phyloP scores from a whole-genome alignment of 306 rosid species.

The Rubus parviflorus region DNA sequence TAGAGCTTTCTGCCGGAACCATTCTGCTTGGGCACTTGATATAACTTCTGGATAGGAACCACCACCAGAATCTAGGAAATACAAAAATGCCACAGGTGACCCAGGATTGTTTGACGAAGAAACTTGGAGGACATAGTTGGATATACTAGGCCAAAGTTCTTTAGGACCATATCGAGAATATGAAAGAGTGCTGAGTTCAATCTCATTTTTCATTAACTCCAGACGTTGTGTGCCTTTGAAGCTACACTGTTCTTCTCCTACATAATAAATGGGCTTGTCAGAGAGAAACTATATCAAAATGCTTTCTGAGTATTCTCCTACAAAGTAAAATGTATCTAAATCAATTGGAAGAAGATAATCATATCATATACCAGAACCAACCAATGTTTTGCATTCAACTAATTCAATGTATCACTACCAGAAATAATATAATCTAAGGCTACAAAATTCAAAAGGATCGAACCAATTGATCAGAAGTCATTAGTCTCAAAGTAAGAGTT shows the following conservation, averaged over 20 bases:
- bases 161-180: slow-evolving; percentile 61
- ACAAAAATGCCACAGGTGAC: slow-evolving; percentile 58
- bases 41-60: slow-evolving; percentile 83
- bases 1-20: slow-evolving; percentile 56
- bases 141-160: slow-evolving; percentile 79
- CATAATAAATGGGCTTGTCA: slow-evolving; percentile 2
- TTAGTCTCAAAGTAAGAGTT: background rate
- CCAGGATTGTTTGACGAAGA: slow-evolving; percentile 42
- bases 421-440: background rate
- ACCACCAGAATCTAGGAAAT: slow-evolving; percentile 93
- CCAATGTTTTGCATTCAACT: background rate
- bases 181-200: slow-evolving; percentile 40
- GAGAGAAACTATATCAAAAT: background rate
- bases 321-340: background rate
- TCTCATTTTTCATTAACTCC: slow-evolving; percentile 61
- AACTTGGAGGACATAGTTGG: slow-evolving; percentile 66
- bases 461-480: background rate
- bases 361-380: background rate
- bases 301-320: background rate
- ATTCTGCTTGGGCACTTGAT: slow-evolving; percentile 62
- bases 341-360: background rate
- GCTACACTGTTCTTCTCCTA: slow-evolving; percentile 58
- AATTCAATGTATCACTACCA: background rate
- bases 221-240: slow-evolving; percentile 65
- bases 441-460: too few species aligned